Evolutionary conservation across 2,329 filamentous ascomycete species (phyloP).

Genomic region (Fusarium neocosmosporiellum): DNA sequence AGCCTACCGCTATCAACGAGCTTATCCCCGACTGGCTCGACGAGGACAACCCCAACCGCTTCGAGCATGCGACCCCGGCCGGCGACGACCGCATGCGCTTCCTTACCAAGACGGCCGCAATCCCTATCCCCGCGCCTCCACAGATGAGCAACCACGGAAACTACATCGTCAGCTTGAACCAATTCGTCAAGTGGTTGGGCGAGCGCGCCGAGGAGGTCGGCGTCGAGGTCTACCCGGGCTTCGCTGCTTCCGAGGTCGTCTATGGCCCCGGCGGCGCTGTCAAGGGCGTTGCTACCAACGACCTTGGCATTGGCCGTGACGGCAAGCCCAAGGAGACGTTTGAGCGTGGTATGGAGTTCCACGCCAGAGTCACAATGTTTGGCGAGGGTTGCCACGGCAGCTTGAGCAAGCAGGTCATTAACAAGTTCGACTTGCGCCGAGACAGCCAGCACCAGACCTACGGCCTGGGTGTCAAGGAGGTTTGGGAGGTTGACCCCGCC

Average conservation of each 20-base stretch:
- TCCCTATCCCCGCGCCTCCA: conserved; percentile 88
- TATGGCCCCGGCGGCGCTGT: conserved; percentile 90
- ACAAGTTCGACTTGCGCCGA: conserved; percentile 89
- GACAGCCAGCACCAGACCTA: conserved; percentile 97
- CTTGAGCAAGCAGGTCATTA: conserved; percentile 92
- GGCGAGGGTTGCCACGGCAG: conserved; percentile 97
- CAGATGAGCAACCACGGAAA: conserved; percentile 99
- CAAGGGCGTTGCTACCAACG: conserved; percentile 94
- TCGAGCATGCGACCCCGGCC: conserved; percentile 87
- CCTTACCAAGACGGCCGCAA: conserved; percentile 81
- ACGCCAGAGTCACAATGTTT: conserved; percentile 90
- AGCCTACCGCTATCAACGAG: conserved; percentile 89
- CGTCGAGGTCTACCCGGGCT: conserved; percentile 96
- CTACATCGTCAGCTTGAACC: conserved; percentile 95
- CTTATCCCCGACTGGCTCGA: conserved; percentile 93
- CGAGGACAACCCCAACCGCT: conserved; percentile 87
- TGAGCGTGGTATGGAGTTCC: conserved; percentile 98
- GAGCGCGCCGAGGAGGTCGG: conserved; percentile 96
- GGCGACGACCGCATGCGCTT: conserved; percentile 91
- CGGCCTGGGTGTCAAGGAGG: conserved; percentile 92
- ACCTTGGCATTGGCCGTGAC: conserved; percentile 83
- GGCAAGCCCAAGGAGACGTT: conserved; percentile 91
- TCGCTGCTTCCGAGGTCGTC: conserved; percentile 91
- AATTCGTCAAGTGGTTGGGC: conserved; percentile 94
- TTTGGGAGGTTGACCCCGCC: conserved; percentile 94